phyloP scores from a whole-genome alignment of 495 filamentous ascomycete genomes.

The Hypoxylon cercidicola region DNA sequence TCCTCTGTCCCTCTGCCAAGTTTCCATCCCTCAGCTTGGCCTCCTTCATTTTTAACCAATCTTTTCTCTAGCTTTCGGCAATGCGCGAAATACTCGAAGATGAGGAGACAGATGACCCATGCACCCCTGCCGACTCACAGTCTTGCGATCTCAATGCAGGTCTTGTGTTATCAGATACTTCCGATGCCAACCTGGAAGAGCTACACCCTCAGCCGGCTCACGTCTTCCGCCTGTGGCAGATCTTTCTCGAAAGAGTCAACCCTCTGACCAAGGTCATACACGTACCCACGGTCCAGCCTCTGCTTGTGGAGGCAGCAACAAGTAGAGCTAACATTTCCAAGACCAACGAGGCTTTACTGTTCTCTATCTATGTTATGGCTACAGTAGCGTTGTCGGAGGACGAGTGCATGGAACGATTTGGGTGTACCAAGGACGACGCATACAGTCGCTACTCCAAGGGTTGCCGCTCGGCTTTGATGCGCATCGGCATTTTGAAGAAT shows the following conservation, averaged over 20 bases:
- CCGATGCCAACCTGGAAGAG: conserved; percentile 46
- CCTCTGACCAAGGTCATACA: conserved; percentile 78
- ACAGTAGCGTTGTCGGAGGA: conserved; percentile 57
- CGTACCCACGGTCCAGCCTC: conserved; percentile 68
- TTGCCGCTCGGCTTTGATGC: conserved; percentile 59
- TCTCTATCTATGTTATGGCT: conserved; percentile 64
- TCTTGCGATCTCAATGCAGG: conserved; percentile 53
- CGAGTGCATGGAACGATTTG: conserved; percentile 61
- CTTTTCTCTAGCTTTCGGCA: conserved; percentile 50
- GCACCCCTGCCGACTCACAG: conserved; percentile 42
- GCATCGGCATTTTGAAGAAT: conserved; percentile 61
- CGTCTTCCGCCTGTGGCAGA: conserved; percentile 76
- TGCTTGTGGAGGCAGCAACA: conserved; percentile 55
- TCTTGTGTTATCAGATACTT: conserved; percentile 48
- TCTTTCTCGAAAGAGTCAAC: conserved; percentile 73
- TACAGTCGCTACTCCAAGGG: conserved; percentile 53
- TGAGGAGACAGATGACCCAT: conserved; percentile 50
- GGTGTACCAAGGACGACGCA: conserved; percentile 54
- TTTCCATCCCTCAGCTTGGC: not conserved
- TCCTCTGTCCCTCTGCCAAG: not conserved
- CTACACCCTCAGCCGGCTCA: conserved; percentile 73
- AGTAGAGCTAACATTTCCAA: conserved; percentile 55
- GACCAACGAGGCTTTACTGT: conserved; percentile 62
- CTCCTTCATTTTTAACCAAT: conserved; percentile 5
- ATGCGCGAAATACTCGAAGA: conserved; percentile 60